Evolutionary conservation across 2,329 filamentous ascomycete genomes (phyloP), one percentile per base, ranked within the genome.

Genomic region (Dactylellina haptotyla): DNA sequence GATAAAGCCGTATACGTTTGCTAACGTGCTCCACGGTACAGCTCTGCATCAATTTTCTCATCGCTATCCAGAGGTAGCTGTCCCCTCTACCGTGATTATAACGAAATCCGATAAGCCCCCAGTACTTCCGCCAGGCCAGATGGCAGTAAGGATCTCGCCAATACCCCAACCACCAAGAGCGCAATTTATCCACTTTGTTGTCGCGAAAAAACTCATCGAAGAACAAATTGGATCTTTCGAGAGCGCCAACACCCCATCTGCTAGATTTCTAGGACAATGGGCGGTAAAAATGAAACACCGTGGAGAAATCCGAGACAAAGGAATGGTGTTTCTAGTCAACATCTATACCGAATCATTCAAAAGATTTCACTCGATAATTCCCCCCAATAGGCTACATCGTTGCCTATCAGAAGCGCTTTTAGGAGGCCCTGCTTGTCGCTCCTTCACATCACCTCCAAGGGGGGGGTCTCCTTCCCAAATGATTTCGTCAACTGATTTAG

Each of bases 301-400:
- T 6, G 32, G 32, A 14, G 32, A 34, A 34, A 6, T 14, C 14
- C 6, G 6, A 14, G 14, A 34, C 14, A 34, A 34, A 14, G 32
- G 32, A 34, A 34, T 34, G 14, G 32, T 6, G 32, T 34, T 34
- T 14, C 6, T 34, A 14, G 14, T 34, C 32, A 34, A 34, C 6
- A 14, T 34, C 6, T 57, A 57, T n/a, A 57, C 53, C 18, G 30
- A 30, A 12, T 41, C 16, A 16, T 57, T 57, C 32, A 57, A 25
- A 57, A 41, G 32, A 18, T 43, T 57, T 9, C 53, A 57, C 14
- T 34, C 53, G 3, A 41, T 57, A n/a, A 41, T 57, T 14, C 23
- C 34, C 12, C 53, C 53, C 16, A 18, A n/a, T 30, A 3, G 14
- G 34, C 34, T 57, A 18, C 32, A 57, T 14, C 20, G 26, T 23